Base-by-base conservation (phyloP, 2,329 filamentous ascomycete species). In the Camptophora hylomeconis region DNA sequence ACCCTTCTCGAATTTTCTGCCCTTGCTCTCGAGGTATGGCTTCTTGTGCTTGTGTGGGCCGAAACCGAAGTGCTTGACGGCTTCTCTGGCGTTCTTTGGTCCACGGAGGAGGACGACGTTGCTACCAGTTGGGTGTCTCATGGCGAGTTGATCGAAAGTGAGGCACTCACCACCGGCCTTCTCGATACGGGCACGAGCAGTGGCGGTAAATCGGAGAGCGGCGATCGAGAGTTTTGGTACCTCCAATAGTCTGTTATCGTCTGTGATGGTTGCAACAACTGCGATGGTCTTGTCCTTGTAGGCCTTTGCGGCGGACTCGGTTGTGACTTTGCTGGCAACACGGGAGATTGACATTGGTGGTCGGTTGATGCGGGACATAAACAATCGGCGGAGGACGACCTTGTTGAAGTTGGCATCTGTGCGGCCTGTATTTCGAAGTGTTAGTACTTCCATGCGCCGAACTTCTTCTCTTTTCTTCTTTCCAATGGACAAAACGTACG, bases 1-100 rank as follows among this genome's bases (percentile, higher is more conserved):
- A 56, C 86, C 89, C 56, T 76, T 75, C 79, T 98, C 92, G 72
- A 98, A 98, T 75, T 98, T 98, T 68, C 89, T 80, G 57, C 92
- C 92, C 81, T 98, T 98, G 72, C 83, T 92, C 66, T 83, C 74
- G 56, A 98, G 74, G 52, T 92, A 81, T 50, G 87, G 87, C 75
- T 94, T 95, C 87, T 95, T 98, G 79, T 92, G 70, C 64, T 76
- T 86, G 76, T 98, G 89, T 46, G 89, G 89, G 48, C 89, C 92
- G 52, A 98, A 80, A 59, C 92, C 89, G 60, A 98, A 98, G 72
- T 98, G 92, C 80, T 92, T 95, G 63, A 95, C 70, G 42, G 89
- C 82, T 76, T 98, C 89, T 59, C 89, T 79, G 51, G 83, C 63
- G 68, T 95, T 95, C 83, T 94, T 98, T 63, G 89, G 86, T 45